Evolutionary conservation across 352 stramenopile genomes (phyloP), one percentile per base, ranked within the genome.

Genomic region (Pythium brassicae): DNA sequence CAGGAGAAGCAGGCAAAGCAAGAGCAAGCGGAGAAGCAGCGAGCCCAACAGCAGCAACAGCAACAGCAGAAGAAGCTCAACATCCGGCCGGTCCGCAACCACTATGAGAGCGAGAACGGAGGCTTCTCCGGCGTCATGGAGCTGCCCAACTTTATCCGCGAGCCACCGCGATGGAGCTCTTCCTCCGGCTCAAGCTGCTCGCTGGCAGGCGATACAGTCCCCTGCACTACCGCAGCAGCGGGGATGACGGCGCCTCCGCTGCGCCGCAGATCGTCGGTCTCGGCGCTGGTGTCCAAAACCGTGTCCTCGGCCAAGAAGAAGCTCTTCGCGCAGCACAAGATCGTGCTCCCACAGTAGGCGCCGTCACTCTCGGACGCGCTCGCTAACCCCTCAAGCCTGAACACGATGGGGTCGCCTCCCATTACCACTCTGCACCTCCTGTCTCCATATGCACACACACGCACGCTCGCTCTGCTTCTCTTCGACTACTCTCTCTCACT

Each of bases 101-200:
- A 57, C 2, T 71, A 43, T 34, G 61, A 71, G 4, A 57, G 64
- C 25, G 59, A 59, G 39, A 63, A 62, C 17, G 69, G 63, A 3
- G 53, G 74, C 32, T 87, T 86, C 48, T 73, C 71, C 19, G 83
- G 83, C 55, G 65, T 88, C 43, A 75, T 84, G 69, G 72, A 80
- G 49, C 62, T 90, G 37, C 73, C 75, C 37, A 86, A 88, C 57
- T 54, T 57, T 25, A 65, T 87, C 6, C 55, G 47, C 19, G 69
- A 81, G 11, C 50, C 20, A 4, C 40, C 40, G 6, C 40, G 47
- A 4, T 59, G 53, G 17, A 57, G 73, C 22, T 58, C 42, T 19
- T 55, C 52, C 19, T 26, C 26, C 9, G 14, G 19, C 17, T 53
- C 47, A 19, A 53, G 64, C 53, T 27, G 9, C 34, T 35, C 29